Evolutionary conservation across 2,329 filamentous ascomycete species (phyloP), one percentile per base, ranked within the genome.

Genomic region (Pyricularia pennisetigena): DNA sequence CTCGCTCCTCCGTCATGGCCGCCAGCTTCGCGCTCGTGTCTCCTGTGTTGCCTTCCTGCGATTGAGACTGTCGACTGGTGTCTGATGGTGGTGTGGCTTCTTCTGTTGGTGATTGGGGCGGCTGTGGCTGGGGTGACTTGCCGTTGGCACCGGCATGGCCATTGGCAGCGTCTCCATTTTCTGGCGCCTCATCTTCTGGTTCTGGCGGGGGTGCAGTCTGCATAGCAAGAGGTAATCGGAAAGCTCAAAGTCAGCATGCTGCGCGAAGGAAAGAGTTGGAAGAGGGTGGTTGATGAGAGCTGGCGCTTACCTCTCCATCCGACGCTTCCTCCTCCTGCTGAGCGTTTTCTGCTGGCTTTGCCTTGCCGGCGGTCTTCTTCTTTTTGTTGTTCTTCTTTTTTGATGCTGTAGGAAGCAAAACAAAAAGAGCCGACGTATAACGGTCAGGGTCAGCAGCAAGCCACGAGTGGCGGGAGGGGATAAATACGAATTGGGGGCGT

Each of bases 1-100:
- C 91, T 69, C 92, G 86, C 77, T 97, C 93, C 76, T 92, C 87
- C 69, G 91, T 88, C 81, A 97, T 89, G 67, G 89, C 90, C 75
- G 94, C 91, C 67, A 94, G 82, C 81, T 79, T 85, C 69, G 82
- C 81, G 68, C 79, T 78, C 32, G 82, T 81, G 69, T 82, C 79
- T 71, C 54, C 64, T 67, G 35, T 63, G 61, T 77, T 72, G 67
- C 76, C 49, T 67, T 72, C 29, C 69, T 67, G 63, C 75, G 70
- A 72, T 71, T 57, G 29, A 20, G 66, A 23, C n/a, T 57, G 66
- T 2, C 54, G 28, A 14, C 20, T 62, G 14, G 23, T 24, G 16
- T 57, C 24, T 63, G 57, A 28, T 62, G 66, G 28, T 41, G 29
- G 23, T 67, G 65, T 26, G 65, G 26, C 49, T 66, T 57, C 32